Evolutionary conservation across 129 eudicot genomes (phyloP), one percentile per base, ranked within the genome.

Genomic region (Kitagawia praeruptora): DNA sequence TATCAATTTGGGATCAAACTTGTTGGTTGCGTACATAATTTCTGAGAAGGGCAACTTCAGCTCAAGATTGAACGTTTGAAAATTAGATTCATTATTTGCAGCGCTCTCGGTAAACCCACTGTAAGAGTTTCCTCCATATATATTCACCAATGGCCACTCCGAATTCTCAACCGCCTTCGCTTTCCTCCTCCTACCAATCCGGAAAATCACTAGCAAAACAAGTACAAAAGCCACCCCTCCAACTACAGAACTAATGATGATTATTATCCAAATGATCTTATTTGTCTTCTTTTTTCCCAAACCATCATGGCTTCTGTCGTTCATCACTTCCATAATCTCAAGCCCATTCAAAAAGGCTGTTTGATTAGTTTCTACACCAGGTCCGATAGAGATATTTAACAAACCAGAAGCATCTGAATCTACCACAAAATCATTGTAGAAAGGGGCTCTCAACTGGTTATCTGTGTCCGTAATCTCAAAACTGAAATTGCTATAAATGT

Each of bases 321-420:
- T 61, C 54, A 82, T 28, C 4, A 87, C n/a, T 81, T 82, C 86
- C 91, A 91, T 83, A 41, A 91, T 88, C 87, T 91, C 92, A 0
- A 91, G 63, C 45, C 96, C 96, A 41, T 91, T 91, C 74, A 91
- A 72, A 40, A 88, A 87, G 25, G 80, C 82, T 0, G 38, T 51
- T 38, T 63, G 75, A 49, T 41, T 34, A 34, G 1, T 25, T 19
- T 0, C 53, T 45, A 25, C 16, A 64, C 7, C 21, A 38, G 81
- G 80, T 37, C 96, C 91, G n/a, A 91, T 80, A 63, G 89, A 82
- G 37, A 91, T 74, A 63, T 80, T 86, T 74, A 91, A 37, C 53
- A 73, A 79, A 9, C 82, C 85, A 6, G 86, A 85, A 4, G 70
- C 80, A 28, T 53, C 86, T 0, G 96, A 80, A 46, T 76, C 85